phyloP scores from a whole-genome alignment of 2,329 filamentous ascomycete genomes.

The Stagonosporopsis vannaccii region DNA sequence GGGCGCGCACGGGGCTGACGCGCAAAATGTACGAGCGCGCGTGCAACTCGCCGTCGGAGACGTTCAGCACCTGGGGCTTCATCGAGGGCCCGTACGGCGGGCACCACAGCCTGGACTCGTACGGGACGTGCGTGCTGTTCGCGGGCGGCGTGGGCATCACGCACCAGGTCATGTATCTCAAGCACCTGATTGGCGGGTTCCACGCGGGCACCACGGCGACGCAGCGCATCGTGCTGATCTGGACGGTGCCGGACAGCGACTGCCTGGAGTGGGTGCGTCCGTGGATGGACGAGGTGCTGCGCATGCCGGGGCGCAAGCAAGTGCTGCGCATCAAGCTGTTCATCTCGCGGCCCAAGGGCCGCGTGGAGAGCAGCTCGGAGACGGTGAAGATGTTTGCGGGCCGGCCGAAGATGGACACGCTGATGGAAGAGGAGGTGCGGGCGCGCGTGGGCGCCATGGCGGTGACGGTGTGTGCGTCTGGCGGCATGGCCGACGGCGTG shows the following conservation, averaged over 20 bases:
- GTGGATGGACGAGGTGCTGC: constrained; percentile 71
- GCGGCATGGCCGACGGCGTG: constrained; percentile 69
- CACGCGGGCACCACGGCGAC: constrained; percentile 73
- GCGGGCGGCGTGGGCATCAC: constrained; percentile 84
- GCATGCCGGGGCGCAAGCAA: constrained; percentile 65
- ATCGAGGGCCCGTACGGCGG: constrained; percentile 81
- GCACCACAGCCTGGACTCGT: constrained; percentile 73
- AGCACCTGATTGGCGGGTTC: constrained; percentile 73
- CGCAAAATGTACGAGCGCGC: constrained; percentile 73
- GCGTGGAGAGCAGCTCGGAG: constrained; percentile 64
- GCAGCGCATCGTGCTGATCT: constrained; percentile 75
- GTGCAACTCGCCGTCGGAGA: constrained; percentile 64
- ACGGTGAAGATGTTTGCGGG: constrained; percentile 69
- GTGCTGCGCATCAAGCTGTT: constrained; percentile 68
- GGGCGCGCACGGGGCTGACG: constrained; percentile 77
- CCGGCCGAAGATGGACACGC: constrained; percentile 61
- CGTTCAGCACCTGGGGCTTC: constrained; percentile 68
- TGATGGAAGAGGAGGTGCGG: constrained; percentile 65
- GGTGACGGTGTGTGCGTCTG: constrained; percentile 69
- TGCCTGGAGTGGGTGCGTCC: constrained; percentile 68
- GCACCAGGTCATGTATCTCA: constrained; percentile 77
- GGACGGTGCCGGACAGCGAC: constrained; percentile 78
- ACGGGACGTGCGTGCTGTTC: constrained; percentile 80
- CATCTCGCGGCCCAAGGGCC: constrained; percentile 65
- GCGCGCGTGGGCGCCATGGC: constrained; percentile 65